These are phyloP conservation scores for Aspergillus clavatus DNA, from an alignment of 2,329 filamentous ascomycete species.

Conservation along the genomic window DNA sequence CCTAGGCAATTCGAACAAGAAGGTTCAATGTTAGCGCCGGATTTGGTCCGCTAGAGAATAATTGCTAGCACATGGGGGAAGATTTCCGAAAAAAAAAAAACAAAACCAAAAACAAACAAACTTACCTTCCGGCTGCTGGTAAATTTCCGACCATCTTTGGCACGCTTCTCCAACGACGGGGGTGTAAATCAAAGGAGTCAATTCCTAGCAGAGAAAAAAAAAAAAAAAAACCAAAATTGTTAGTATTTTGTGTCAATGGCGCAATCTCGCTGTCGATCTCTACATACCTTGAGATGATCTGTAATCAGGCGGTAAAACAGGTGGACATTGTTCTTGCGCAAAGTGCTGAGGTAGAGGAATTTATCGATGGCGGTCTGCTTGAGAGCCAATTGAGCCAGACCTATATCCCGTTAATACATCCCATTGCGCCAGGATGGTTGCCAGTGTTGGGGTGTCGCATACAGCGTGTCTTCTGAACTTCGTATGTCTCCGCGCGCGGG, in stretches of 20 bases:
- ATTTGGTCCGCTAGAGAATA: slow-evolving; percentile 24
- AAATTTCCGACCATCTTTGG: slow-evolving; percentile 91
- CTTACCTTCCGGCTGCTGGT: slow-evolving; percentile 82
- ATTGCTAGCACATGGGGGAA: slow-evolving; percentile 7
- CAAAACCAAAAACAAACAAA: too few relatives aligned
- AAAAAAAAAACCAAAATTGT: too few relatives aligned
- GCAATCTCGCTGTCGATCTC: slow-evolving; percentile 3
- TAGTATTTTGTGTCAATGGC: slow-evolving; percentile 10
- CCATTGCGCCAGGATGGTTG: slow-evolving; percentile 7
- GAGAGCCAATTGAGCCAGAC: slow-evolving; percentile 44
- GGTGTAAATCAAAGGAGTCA: slow-evolving; percentile 49
- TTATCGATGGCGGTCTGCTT: slow-evolving; percentile 47
- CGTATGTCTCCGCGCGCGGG: slow-evolving; percentile 46
- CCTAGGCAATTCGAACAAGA: slow-evolving; percentile 35
- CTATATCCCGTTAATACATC: slow-evolving; percentile 13
- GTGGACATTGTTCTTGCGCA: slow-evolving; percentile 50
- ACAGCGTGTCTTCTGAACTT: slow-evolving; percentile 47
- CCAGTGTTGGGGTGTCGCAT: slow-evolving; percentile 5
- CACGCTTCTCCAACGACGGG: slow-evolving; percentile 81
- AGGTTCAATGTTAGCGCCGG: slow-evolving; percentile 18
- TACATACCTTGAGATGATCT: slow-evolving; percentile 42
- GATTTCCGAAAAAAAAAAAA: too few relatives aligned
- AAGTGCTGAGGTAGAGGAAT: slow-evolving; percentile 47
- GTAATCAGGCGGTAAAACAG: slow-evolving; percentile 49
- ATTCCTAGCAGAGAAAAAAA: too few relatives aligned